Base-by-base conservation (phyloP, 345 rosid genomes). In the Eucalyptus polybractea region DNA sequence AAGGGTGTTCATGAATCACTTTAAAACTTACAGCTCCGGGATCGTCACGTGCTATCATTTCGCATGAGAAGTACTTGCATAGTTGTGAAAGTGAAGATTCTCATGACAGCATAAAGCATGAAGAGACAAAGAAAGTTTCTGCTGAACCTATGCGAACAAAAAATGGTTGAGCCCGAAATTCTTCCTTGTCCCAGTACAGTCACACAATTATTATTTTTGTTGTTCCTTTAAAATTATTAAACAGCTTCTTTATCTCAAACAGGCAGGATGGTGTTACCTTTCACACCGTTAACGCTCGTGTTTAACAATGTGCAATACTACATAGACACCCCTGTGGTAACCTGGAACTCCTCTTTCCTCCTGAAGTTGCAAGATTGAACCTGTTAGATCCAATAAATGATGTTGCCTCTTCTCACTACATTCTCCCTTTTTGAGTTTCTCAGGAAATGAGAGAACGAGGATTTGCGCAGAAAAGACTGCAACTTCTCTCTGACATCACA, bases 221-320 rank as follows among this genome's bases (percentile, higher is more conserved):
- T 10, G n/a, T 86, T 89, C 27, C 62, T 17, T 33, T 29, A 15
- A 51, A 31, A 49, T 37, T 21, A 76, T 76, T 76, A 37, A 76
- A 76, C 45, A 24, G 37, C 60, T 8, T 65, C 69, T 56, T 47
- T 37, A 86, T 33, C 8, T 58, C 87, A 49, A 86, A 76, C 93
- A 97, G 99, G 94, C 86, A 93, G 92, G 92, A 90, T 95, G 94
- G 93, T 92, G 67, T 90, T 97, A 86, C 98, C 98, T 50, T 96
- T 96, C 89, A 89, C 93, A 65, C 96, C 97, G 14, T 45, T 94
- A 40, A 89, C 92, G 16, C 49, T 96, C 47, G 90, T 95, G 89
- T 96, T 95, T 90, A 92, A 92, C 87, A 94, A 95, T 69, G 92
- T 97, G 81, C 92, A 91, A 54, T 97, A 97, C 92, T 92, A 80